phyloP scores from a whole-genome alignment of 176 grass and related monocot species.

The Oryza officinalis region DNA sequence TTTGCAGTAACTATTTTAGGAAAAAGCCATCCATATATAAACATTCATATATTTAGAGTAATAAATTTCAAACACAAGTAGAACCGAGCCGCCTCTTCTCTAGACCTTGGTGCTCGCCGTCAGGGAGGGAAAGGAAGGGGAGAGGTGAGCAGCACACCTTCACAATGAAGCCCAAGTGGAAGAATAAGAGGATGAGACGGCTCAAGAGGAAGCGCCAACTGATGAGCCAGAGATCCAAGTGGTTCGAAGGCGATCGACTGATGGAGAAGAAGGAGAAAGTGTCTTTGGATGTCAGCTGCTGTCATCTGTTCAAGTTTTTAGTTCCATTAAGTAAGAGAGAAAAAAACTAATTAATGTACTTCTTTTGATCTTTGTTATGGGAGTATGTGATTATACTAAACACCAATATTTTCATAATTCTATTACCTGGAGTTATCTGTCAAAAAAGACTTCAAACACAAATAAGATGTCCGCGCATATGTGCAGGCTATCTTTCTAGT shows the following conservation, averaged over 20 bases:
- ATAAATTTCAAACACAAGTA: too few relatives aligned
- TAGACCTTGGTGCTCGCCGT: not conserved
- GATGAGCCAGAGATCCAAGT: constrained; percentile 73
- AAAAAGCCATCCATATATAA: too few relatives aligned
- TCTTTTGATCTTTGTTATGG: not conserved
- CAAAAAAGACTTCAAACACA: not conserved
- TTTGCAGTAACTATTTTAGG: too few relatives aligned
- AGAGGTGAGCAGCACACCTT: not conserved
- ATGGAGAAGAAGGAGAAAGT: too few relatives aligned
- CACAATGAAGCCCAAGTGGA: constrained; percentile 62
- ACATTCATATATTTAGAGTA: too few relatives aligned
- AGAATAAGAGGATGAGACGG: constrained; percentile 77
- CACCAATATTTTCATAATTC: not conserved
- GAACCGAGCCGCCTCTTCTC: not conserved
- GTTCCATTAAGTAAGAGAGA: not conserved
- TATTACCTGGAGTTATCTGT: not conserved
- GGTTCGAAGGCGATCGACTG: not conserved
- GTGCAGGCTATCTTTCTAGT: too few relatives aligned
- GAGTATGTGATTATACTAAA: not conserved
- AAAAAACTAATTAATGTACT: not conserved
- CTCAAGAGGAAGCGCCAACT: constrained; percentile 70
- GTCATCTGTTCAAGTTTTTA: not conserved
- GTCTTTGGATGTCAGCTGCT: not conserved
- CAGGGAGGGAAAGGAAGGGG: not conserved
- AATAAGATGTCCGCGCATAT: too few relatives aligned